Conservation (phyloP, 495 filamentous ascomycete species). For the Jackrogersella minutella region DNA sequence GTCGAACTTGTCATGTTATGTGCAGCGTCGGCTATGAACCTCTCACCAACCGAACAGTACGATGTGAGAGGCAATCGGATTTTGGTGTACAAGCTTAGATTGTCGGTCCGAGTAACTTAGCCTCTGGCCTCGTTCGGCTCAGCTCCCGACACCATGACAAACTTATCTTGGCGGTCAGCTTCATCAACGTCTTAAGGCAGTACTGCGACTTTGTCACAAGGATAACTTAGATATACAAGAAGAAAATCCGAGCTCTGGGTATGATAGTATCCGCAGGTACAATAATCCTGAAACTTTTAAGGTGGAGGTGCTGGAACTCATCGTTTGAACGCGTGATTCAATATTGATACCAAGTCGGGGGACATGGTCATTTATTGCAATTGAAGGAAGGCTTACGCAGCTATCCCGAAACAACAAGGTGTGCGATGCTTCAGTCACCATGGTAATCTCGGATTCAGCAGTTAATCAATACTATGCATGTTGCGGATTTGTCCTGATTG, state of each 20-base stretch:
- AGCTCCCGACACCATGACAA: background rate
- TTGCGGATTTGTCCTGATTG: slow-evolving; percentile 1
- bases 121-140: background rate
- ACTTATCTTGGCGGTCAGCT: background rate
- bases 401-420: background rate
- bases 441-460: background rate
- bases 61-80: background rate
- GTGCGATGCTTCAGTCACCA: background rate
- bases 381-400: background rate
- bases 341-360: background rate
- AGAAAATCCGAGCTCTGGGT: background rate
- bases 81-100: slow-evolving; percentile 7
- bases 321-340: background rate
- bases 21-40: background rate
- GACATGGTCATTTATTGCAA: background rate
- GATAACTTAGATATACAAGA: background rate
- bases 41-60: background rate
- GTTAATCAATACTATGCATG: background rate
- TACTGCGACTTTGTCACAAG: background rate
- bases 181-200: background rate
- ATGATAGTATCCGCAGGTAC: background rate
- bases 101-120: background rate
- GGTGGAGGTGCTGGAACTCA: background rate
- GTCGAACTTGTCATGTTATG: background rate
- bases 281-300: background rate